A percentile compares a stretch with the other conserved stretches of the same genome.
Conservation (phyloP, 805 yeast genomes). For the Spathaspora passalidarum region DNA sequence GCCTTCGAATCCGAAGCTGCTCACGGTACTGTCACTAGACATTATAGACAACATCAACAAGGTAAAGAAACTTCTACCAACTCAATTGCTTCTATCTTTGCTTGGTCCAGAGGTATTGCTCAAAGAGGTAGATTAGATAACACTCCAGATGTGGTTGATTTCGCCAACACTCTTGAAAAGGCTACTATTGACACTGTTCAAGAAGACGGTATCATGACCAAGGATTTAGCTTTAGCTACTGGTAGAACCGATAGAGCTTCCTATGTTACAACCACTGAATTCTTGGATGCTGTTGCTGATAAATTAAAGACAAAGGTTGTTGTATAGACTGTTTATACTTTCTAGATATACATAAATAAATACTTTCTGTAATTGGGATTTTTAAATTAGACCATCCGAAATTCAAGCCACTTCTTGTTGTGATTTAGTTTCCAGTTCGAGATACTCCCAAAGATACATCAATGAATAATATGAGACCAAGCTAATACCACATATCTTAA, state of each 20-base stretch:
- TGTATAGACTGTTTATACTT: not conserved
- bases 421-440: constrained; percentile 4
- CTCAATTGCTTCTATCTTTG: constrained; percentile 81
- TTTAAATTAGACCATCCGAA: too few species aligned
- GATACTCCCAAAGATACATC: constrained; percentile 9
- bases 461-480: constrained; percentile 16
- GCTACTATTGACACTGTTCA: constrained; percentile 73
- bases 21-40: constrained; percentile 86
- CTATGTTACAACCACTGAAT: constrained; percentile 73
- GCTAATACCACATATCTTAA: constrained; percentile 13
- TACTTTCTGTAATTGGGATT: not conserved
- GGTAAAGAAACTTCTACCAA: constrained; percentile 83
- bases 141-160: constrained; percentile 67
- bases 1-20: constrained; percentile 87
- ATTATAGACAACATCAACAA: constrained; percentile 75
- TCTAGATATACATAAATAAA: not conserved
- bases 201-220: constrained; percentile 75
- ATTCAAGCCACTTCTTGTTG: not conserved
- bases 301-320: constrained; percentile 35
- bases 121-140: constrained; percentile 77
- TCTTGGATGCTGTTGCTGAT: constrained; percentile 71
- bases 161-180: constrained; percentile 62
- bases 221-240: constrained; percentile 73
- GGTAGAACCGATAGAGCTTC: constrained; percentile 59
- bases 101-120: constrained; percentile 82